Evolutionary conservation across 73 alveolate genomes (phyloP), one percentile per base, ranked within the genome.

Genomic region (Paramecium pentaurelia): DNA sequence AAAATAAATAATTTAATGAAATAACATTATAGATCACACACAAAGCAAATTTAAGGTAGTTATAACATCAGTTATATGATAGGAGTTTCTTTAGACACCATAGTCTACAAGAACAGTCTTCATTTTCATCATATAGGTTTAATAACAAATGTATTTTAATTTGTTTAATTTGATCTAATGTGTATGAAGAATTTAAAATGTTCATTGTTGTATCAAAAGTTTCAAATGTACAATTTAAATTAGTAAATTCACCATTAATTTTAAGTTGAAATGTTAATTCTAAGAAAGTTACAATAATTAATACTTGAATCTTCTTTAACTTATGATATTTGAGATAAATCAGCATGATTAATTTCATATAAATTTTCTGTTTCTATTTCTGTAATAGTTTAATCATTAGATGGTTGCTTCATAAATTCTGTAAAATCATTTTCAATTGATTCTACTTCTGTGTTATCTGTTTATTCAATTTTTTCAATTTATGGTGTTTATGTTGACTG

Each of bases 71-170:
- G 47, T 64, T 64, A 30, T 12, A 40, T 20, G 87, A 34, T 40
- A 73, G 37, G 5, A 73, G 60, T 40, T 34, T 73, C 64, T 73
- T 73, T 34, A 73, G 47, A 73, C 87, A 73, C 87, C 87, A 73
- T 20, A 73, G 87, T 73, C 87, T 73, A 73, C 87, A 73, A 34
- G 58, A 14, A 73, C 87, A 37, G 87, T 73, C 87, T 73, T 73
- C 87, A 73, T 73, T 73, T 34, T 34, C 60, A 73, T 73, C 87
- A 73, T 73, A 73, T 0, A 73, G 60, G n/a, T 73, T 73, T 30
- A 73, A 22, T 10, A 73, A 22, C 18, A 73, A 38, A 40, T 73
- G 87, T 37, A 73, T 73, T 73, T 73, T 73, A 73, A 73, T 73
- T 73, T 73, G 14, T 37, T 37, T 73, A 16, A 73, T 73, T 73